These are phyloP conservation scores for Colletotrichum destructivum DNA, from an alignment of 2,329 filamentous ascomycete genomes.

Conservation along the genomic window DNA sequence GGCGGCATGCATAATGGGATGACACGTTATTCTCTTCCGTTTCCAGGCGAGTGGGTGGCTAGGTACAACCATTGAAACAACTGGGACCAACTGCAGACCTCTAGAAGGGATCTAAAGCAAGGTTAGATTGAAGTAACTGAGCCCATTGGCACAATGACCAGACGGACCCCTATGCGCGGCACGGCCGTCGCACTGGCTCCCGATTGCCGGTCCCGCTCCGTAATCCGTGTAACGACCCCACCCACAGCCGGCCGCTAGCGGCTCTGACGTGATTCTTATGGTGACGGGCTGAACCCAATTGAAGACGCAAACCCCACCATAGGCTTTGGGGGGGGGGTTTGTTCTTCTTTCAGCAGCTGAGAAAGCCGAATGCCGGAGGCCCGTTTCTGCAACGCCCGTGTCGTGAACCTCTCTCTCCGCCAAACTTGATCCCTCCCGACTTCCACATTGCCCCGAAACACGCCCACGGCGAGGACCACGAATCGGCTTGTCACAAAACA, in stretches of 20 bases:
- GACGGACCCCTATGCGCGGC: neutral
- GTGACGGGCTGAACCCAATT: constrained; percentile 37
- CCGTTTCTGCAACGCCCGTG: constrained; percentile 11
- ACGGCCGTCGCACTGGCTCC: neutral
- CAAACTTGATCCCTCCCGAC: neutral
- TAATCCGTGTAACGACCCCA: constrained; percentile 15
- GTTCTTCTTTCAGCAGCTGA: constrained; percentile 12
- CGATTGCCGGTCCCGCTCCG: constrained; percentile 26
- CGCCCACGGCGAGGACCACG: neutral
- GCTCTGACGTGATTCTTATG: constrained; percentile 34
- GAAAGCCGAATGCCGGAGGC: constrained; percentile 40
- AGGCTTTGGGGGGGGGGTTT: neutral
- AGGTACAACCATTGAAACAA: too few relatives aligned
- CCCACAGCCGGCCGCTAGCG: constrained; percentile 16
- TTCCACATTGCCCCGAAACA: neutral
- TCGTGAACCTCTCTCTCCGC: neutral
- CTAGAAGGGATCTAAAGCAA: too few relatives aligned
- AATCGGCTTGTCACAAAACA: neutral
- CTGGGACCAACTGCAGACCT: too few relatives aligned
- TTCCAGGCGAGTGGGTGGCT: neutral
- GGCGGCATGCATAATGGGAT: neutral
- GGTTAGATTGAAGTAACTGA: neutral
- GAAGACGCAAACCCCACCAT: constrained; percentile 26
- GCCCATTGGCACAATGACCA: neutral
- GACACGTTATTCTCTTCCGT: neutral